Evolutionary conservation across 371 early-diverging fungal genomes (phyloP).

Genomic region (Mucor saturninus): DNA sequence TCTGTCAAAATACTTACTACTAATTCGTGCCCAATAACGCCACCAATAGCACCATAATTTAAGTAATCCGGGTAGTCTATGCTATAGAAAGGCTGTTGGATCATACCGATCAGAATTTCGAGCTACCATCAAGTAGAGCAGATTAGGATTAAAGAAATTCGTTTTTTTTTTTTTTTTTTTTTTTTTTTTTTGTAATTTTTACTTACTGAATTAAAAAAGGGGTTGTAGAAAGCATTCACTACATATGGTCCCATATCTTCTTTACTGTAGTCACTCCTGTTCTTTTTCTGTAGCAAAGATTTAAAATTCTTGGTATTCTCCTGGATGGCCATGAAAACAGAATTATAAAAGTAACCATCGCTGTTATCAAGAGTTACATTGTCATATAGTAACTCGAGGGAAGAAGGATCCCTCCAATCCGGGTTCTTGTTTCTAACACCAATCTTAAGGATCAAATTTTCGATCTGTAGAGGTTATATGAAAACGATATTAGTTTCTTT

Average conservation of each 20-base stretch:
- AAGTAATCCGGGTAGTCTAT: conserved; percentile 49
- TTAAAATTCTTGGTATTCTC: neutral
- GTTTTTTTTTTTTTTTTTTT: too few relatives aligned
- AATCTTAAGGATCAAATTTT: neutral
- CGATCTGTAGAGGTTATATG: neutral
- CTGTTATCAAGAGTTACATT: conserved; percentile 5
- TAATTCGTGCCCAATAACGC: conserved; percentile 62
- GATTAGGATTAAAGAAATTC: too few relatives aligned
- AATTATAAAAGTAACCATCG: neutral
- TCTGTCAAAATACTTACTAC: conserved; percentile 41
- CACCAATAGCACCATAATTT: conserved; percentile 64
- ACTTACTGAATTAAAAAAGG: conserved; percentile 30
- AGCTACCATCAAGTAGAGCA: conserved; percentile 27
- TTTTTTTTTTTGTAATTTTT: neutral
- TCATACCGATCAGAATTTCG: conserved; percentile 60
- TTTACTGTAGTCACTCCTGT: conserved; percentile 26
- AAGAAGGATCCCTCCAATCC: conserved; percentile 44
- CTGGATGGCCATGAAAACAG: neutral
- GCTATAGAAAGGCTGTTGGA: conserved; percentile 50
- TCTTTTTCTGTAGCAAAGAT: neutral
- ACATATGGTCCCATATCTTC: conserved; percentile 49
- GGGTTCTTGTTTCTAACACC: conserved; percentile 30
- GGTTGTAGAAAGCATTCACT: conserved; percentile 60
- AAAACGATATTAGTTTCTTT: neutral
- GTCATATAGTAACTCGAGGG: conserved; percentile 46